Percentiles rank a stretch among this genome's conserved stretches.
phyloP scores from a whole-genome alignment of 352 stramenopile genomes.

The Phytophthora chlamydospora region DNA sequence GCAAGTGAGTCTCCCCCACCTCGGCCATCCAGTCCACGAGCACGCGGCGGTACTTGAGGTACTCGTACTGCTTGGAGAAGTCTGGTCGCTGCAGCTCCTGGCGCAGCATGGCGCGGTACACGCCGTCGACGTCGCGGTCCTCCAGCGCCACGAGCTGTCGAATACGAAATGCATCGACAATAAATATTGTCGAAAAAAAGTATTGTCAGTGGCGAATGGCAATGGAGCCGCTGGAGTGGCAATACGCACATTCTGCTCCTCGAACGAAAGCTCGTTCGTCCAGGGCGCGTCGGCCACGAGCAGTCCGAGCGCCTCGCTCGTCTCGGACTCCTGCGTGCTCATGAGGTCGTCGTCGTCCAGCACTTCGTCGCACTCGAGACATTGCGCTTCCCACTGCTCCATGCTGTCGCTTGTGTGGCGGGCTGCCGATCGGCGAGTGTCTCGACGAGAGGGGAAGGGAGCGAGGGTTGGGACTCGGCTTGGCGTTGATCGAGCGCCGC shows the following conservation, averaged over 20 bases:
- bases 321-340: conserved; percentile 47
- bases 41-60: conserved; percentile 84
- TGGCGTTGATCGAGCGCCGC: background rate
- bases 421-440: conserved; percentile 3
- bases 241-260: conserved; percentile 48
- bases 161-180: conserved; percentile 1
- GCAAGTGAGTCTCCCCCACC: conserved; percentile 79
- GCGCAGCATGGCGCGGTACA: conserved; percentile 78
- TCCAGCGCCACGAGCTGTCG: conserved; percentile 69
- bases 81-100: conserved; percentile 74
- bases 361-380: conserved; percentile 83
- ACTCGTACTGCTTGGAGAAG: conserved; percentile 79
- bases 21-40: conserved; percentile 89
- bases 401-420: conserved; percentile 24
- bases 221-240: background rate
- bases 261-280: conserved; percentile 37
- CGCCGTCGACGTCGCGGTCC: conserved; percentile 74
- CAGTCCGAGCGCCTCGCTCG: conserved; percentile 15
- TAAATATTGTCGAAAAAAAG: conserved; percentile 10
- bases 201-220: too few relatives aligned
- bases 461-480: conserved; percentile 2
- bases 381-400: conserved; percentile 60
- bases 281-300: conserved; percentile 27
- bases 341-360: conserved; percentile 69
- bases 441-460: background rate